A percentile compares a stretch with the other conserved stretches of the same genome.
Evolutionary conservation across 306 rosid species (phyloP).

Genomic region (Herpetospermum pedunculosum): DNA sequence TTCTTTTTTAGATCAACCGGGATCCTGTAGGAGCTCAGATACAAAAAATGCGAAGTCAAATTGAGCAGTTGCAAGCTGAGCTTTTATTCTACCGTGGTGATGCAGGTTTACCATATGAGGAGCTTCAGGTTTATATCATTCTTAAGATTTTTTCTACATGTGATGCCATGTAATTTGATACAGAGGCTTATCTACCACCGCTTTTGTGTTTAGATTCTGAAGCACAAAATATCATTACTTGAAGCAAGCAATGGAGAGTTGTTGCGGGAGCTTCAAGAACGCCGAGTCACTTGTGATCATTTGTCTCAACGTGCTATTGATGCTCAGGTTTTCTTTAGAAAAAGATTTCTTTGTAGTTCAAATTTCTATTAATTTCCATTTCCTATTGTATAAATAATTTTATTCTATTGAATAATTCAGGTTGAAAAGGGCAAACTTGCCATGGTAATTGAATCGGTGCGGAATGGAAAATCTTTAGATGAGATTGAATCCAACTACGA

Average conservation of each 20-base stretch:
- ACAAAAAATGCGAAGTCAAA: slow-evolving; percentile 71
- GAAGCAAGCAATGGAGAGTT: slow-evolving; percentile 79
- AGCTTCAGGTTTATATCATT: slow-evolving; percentile 58
- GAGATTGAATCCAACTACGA: slow-evolving; percentile 61
- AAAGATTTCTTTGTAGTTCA: background rate
- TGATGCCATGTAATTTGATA: slow-evolving; percentile 5
- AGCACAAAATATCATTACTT: slow-evolving; percentile 78
- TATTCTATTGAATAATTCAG: slow-evolving; percentile 24
- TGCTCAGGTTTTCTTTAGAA: slow-evolving; percentile 30
- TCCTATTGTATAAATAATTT: background rate
- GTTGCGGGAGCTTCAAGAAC: slow-evolving; percentile 48
- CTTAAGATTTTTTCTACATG: background rate
- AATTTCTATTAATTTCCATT: background rate
- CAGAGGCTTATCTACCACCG: slow-evolving; percentile 9
- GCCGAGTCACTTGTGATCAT: slow-evolving; percentile 29
- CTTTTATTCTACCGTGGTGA: slow-evolving; percentile 67
- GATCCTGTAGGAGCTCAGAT: slow-evolving; percentile 79
- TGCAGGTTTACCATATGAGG: slow-evolving; percentile 61
- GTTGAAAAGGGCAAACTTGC: slow-evolving; percentile 75
- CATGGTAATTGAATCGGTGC: slow-evolving; percentile 58
- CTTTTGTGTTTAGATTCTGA: slow-evolving; percentile 50
- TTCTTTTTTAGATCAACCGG: slow-evolving; percentile 57
- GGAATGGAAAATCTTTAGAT: slow-evolving; percentile 90
- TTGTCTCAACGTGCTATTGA: slow-evolving; percentile 36
- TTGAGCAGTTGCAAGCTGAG: slow-evolving; percentile 86